These are phyloP conservation scores for Botrytis paeoniae DNA, from an alignment of 2,329 filamentous ascomycete species.

Conservation along the genomic window DNA sequence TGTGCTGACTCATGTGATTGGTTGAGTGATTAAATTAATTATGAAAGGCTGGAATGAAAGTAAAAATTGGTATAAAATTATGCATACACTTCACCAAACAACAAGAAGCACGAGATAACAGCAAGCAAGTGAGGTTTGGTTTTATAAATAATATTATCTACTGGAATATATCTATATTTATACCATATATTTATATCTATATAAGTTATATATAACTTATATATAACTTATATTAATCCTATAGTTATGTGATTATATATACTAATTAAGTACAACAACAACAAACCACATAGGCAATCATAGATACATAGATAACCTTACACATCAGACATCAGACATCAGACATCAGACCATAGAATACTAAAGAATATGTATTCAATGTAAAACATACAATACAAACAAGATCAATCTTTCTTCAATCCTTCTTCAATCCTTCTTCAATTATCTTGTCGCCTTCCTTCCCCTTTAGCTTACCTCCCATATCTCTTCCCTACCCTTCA, in stretches of 20 bases:
- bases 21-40: background rate
- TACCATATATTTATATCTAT: too few relatives aligned
- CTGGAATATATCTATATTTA: too few relatives aligned
- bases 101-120: background rate
- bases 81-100: background rate
- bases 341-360: background rate
- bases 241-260: too few relatives aligned
- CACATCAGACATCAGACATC: background rate
- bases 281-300: background rate
- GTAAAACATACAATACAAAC: conserved; percentile 3
- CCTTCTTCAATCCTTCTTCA: background rate
- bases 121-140: background rate
- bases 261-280: background rate
- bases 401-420: background rate
- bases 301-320: too few relatives aligned
- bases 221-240: background rate
- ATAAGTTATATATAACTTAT: background rate
- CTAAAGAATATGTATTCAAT: background rate
- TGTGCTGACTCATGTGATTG: conserved; percentile 13
- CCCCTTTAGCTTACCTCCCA: background rate
- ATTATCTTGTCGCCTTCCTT: conserved; percentile 6
- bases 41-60: background rate
- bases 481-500: background rate
- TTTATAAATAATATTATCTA: background rate
- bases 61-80: background rate